Percentiles rank a stretch among this genome's conserved stretches.
These are phyloP conservation scores for Ustilaginoidea virens DNA, from an alignment of 2,329 filamentous ascomycete genomes.

Conservation along the genomic window DNA sequence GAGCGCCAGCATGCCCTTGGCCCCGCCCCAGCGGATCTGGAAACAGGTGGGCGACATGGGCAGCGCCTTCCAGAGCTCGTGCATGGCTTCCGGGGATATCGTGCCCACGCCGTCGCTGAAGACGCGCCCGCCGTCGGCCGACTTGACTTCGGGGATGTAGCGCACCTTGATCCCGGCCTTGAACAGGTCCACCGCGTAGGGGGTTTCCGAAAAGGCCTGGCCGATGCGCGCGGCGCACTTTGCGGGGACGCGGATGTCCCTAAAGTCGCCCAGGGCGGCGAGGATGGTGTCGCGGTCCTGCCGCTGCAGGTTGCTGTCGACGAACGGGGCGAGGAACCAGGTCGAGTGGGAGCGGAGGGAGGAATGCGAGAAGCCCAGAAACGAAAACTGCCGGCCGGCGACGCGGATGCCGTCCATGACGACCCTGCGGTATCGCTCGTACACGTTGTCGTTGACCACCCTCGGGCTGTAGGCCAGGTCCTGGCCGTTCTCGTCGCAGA, in stretches of 20 bases:
- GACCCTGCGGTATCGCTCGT: constrained; percentile 43
- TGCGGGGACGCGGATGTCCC: constrained; percentile 33
- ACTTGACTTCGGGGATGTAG: constrained; percentile 36
- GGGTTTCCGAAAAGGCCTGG: constrained; percentile 62
- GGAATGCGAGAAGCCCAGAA: constrained; percentile 68
- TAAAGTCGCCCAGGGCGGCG: constrained; percentile 32
- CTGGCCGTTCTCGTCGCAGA: constrained; percentile 58
- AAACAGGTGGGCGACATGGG: constrained; percentile 45
- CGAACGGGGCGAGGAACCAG: constrained; percentile 43
- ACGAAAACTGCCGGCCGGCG: constrained; percentile 45
- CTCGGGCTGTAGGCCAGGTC: constrained; percentile 41
- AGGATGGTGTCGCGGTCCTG: constrained; percentile 29
- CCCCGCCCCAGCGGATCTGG: constrained; percentile 60
- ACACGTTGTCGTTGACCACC: constrained; percentile 30
- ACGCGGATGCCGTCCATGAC: constrained; percentile 45
- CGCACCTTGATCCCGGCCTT: constrained; percentile 17
- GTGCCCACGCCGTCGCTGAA: constrained; percentile 75
- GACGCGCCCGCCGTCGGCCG: constrained; percentile 29
- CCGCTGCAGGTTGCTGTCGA: constrained; percentile 14
- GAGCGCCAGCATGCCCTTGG: constrained; percentile 65
- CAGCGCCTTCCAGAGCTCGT: constrained; percentile 42
- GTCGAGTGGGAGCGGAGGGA: constrained; percentile 56
- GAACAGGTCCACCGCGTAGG: constrained; percentile 39
- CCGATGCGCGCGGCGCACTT: constrained; percentile 44
- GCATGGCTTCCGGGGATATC: constrained; percentile 44